Evolutionary conservation across 2,329 filamentous ascomycete species (phyloP).

Genomic region (Trichoderma aggressivum): DNA sequence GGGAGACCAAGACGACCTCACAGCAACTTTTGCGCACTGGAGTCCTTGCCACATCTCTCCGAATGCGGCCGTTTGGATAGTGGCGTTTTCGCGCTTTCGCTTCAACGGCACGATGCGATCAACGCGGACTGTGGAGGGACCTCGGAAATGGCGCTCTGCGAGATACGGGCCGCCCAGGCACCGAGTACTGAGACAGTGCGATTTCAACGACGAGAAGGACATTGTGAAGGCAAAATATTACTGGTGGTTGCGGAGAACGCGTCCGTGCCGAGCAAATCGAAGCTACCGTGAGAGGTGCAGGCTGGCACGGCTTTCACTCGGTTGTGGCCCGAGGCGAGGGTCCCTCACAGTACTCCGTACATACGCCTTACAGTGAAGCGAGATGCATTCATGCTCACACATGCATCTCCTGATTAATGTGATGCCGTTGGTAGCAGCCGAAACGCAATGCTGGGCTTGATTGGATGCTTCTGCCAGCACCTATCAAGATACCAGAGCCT

Average conservation of each 20-base stretch:
- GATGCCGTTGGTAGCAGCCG: background rate
- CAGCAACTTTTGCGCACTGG: background rate
- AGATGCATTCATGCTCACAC: background rate
- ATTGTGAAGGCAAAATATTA: background rate
- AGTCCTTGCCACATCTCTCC: constrained; percentile 2
- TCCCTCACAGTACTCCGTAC: constrained; percentile 9
- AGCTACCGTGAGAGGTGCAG: background rate
- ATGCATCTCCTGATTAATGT: background rate
- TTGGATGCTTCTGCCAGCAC: background rate
- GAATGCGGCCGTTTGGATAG: background rate
- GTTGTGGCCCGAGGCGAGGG: constrained; percentile 6
- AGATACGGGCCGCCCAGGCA: background rate
- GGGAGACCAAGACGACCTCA: background rate
- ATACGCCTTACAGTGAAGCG: constrained; percentile 4
- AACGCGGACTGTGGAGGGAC: constrained; percentile 3
- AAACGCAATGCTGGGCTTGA: background rate
- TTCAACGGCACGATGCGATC: background rate
- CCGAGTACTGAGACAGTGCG: constrained; percentile 5
- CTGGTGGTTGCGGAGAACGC: background rate
- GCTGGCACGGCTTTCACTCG: constrained; percentile 5
- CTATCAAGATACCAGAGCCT: background rate
- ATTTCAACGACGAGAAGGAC: background rate
- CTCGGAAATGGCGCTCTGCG: background rate
- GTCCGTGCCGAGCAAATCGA: background rate
- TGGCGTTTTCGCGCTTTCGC: constrained; percentile 9